Evolutionary conservation across 345 rosid species (phyloP).

Genomic region (Hibiscus syriacus): DNA sequence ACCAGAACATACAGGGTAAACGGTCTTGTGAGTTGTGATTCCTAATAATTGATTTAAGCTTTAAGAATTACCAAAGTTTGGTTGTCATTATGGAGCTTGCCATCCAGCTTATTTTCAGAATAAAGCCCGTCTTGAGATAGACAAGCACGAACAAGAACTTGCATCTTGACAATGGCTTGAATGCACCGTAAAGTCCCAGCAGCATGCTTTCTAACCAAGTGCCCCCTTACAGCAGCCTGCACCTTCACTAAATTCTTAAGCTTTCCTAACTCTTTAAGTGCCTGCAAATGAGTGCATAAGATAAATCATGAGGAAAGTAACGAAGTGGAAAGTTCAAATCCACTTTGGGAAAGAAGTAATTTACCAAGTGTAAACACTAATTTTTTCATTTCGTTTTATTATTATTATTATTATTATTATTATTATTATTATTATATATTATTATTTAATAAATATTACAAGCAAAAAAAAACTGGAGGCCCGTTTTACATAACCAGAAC

Average conservation of each 20-base stretch:
- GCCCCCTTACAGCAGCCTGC: slow-evolving; percentile 95
- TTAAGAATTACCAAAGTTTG: slow-evolving; percentile 10
- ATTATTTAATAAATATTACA: too few relatives aligned
- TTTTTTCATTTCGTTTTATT: too few relatives aligned
- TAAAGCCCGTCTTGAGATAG: slow-evolving; percentile 22
- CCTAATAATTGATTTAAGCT: not conserved
- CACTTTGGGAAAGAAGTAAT: slow-evolving; percentile 2
- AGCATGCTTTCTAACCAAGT: slow-evolving; percentile 83
- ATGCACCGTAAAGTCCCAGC: slow-evolving; percentile 74
- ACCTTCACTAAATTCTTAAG: slow-evolving; percentile 63
- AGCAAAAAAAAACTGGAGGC: too few relatives aligned
- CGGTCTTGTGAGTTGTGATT: too few relatives aligned
- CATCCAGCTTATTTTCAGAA: not conserved
- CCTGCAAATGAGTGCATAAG: slow-evolving; percentile 33
- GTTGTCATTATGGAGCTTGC: not conserved
- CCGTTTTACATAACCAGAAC: too few relatives aligned
- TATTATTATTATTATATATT: too few relatives aligned
- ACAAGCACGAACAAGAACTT: slow-evolving; percentile 66
- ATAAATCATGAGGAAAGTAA: not conserved
- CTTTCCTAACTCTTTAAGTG: slow-evolving; percentile 51
- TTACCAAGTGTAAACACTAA: too few relatives aligned
- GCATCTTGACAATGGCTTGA: slow-evolving; percentile 90
- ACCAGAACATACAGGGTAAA: not conserved
- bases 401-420: too few relatives aligned
- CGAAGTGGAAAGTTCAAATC: not conserved